phyloP scores from a whole-genome alignment of 345 rosid genomes.

The Combretum micranthum region DNA sequence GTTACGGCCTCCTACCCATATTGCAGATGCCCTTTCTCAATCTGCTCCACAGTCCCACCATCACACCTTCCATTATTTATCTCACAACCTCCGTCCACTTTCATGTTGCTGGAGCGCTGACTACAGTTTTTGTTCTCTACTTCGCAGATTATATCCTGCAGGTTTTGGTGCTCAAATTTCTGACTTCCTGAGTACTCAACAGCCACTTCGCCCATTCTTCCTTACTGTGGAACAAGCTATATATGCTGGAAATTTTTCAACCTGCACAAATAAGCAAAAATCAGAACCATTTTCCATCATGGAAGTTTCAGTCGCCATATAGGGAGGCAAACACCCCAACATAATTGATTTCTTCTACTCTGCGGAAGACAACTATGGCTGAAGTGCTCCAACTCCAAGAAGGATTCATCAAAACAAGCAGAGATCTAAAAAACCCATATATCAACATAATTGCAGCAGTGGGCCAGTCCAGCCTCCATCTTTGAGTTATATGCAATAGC shows the following conservation, averaged over 20 bases:
- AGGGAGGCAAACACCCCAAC: constrained; percentile 53
- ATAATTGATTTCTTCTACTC: constrained; percentile 60
- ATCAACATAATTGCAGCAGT: constrained; percentile 33
- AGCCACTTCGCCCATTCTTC: constrained; percentile 7
- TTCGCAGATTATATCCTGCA: constrained; percentile 11
- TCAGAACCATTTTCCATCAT: constrained; percentile 33
- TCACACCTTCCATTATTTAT: constrained; percentile 13
- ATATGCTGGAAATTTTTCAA: constrained; percentile 12
- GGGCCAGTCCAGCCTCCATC: constrained; percentile 49
- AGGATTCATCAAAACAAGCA: constrained; percentile 53
- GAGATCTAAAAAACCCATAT: constrained; percentile 24
- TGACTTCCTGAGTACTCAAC: constrained; percentile 9
- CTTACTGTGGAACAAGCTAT: neutral
- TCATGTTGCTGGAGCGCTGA: constrained; percentile 7
- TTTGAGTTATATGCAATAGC: constrained; percentile 31
- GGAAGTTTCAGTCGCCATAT: constrained; percentile 37
- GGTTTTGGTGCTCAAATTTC: constrained; percentile 11
- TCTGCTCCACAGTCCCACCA: constrained; percentile 14
- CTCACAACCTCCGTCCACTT: constrained; percentile 14
- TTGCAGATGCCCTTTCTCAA: constrained; percentile 48
- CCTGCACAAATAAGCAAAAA: constrained; percentile 49
- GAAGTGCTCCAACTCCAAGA: constrained; percentile 48
- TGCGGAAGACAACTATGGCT: constrained; percentile 60
- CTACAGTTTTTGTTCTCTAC: constrained; percentile 4
- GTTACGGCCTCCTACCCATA: constrained; percentile 42